Base-by-base conservation (phyloP, 768 basidiomycete genomes). In the Auriscalpium microsporum region DNA sequence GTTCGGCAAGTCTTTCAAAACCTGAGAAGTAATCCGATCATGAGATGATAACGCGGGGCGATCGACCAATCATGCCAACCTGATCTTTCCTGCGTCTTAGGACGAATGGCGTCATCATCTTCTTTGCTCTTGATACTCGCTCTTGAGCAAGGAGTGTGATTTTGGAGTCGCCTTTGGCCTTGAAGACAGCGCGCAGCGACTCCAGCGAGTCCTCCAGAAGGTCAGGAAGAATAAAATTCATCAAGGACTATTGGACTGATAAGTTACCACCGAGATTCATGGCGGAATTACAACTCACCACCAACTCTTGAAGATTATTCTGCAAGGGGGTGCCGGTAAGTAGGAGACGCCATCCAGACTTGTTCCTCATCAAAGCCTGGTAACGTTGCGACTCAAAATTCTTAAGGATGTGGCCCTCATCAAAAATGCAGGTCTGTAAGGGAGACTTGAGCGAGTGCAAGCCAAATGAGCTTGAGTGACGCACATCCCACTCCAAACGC, bases 91-190 rank as follows among this genome's bases (percentile, higher is more conserved):
- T 81, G 56, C 96, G 81, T n/a, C 96, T 87, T 17, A 99, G 77
- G 21, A 98, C 94, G 68, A 99, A 99, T 0, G 96, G 96, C 8
- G 93, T 96, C 89, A 99, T 93, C 94, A 99, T 97, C 69, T 92
- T 93, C 73, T 97, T 95, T 7, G 96, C 96, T 58, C 94, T 75
- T 17, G 90, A 92, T 21, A 97, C 90, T 50, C 96, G 88, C 67
- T 94, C 88, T 65, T 91, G 87, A 4, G 95, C 90, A 23, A 98
- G 84, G 21, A 97, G 70, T 28, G 90, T 87, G 50, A 89, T 81
- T 56, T 89, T 89, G 11, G 89, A 86, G 64, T 94, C 90, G n/a
- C 92, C 90, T 60, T 90, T 92, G 38, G 91, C 90, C 69, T 96
- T 98, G 81, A 99, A 99, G 61, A 99, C 95, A 8, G 94, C 87